Percentiles rank a stretch among this genome's conserved stretches.
Conservation (phyloP, 306 rosid species). For the Casuarina equisetifolia region DNA sequence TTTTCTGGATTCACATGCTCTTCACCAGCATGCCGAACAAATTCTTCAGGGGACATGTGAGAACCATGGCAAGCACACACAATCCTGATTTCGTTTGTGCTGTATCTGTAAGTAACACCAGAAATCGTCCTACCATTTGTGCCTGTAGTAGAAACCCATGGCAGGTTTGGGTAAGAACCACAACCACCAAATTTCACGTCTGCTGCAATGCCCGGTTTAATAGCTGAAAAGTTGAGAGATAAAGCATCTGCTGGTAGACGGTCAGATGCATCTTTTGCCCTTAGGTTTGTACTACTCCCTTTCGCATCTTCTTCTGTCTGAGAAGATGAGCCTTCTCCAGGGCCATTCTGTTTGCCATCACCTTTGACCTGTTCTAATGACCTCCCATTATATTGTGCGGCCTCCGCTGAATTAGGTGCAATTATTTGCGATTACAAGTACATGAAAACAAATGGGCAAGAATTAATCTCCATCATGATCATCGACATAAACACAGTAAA, state of each 20-base stretch:
- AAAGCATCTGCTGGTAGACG: conserved; percentile 50
- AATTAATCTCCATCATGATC: conserved; percentile 18
- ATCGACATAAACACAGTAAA: conserved; percentile 1
- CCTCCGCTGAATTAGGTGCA: conserved; percentile 53
- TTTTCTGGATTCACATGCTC: conserved; percentile 55
- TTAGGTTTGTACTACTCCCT: conserved; percentile 68
- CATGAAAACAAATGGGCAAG: conserved; percentile 29
- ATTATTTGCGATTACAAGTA: conserved; percentile 51
- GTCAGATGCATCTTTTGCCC: conserved; percentile 65
- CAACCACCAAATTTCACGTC: conserved; percentile 87
- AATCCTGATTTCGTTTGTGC: conserved; percentile 65
- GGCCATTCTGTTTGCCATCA: conserved; percentile 62
- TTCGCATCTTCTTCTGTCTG: conserved; percentile 69
- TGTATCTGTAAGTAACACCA: conserved; percentile 85
- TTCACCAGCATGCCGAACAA: conserved; percentile 76
- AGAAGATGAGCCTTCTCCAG: conserved; percentile 70
- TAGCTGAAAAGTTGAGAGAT: conserved; percentile 59
- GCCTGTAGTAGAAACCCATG: conserved; percentile 96
- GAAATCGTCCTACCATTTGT: conserved; percentile 85
- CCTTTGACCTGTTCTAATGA: conserved; percentile 58
- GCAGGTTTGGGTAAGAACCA: conserved; percentile 84
- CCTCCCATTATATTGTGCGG: conserved; percentile 54
- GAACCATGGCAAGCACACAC: conserved; percentile 93
- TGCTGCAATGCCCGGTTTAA: conserved; percentile 86
- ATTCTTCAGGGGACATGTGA: conserved; percentile 90